Percentiles rank a stretch among this genome's conserved stretches.
Evolutionary conservation across 179 eudicot genomes (phyloP).

Genomic region (Beta lomatogona): DNA sequence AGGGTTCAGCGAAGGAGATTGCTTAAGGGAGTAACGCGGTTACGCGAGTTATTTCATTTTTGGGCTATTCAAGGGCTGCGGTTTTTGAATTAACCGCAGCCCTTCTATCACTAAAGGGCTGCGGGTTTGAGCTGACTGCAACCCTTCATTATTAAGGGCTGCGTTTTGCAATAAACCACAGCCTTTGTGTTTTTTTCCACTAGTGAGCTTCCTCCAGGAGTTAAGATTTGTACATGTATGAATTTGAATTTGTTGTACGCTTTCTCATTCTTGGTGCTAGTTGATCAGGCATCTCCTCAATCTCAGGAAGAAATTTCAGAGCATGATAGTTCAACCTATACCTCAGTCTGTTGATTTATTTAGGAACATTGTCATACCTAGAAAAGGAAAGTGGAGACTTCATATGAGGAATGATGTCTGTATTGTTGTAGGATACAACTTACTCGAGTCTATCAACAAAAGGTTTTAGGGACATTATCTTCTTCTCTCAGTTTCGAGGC

Average conservation of each 20-base stretch:
- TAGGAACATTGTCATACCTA: conserved; percentile 99
- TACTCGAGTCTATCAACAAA: conserved; percentile 99
- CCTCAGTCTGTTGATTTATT: conserved; percentile 83
- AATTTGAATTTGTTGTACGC: conserved; percentile 83
- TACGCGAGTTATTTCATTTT: too few relatives aligned
- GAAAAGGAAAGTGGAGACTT: conserved; percentile 1
- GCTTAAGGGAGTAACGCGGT: too few relatives aligned
- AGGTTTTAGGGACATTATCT: conserved; percentile 95
- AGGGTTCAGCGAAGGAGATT: too few relatives aligned
- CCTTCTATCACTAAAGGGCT: too few relatives aligned
- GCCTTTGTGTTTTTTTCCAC: too few relatives aligned
- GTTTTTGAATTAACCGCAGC: too few relatives aligned
- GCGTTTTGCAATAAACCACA: too few relatives aligned
- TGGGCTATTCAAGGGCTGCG: too few relatives aligned
- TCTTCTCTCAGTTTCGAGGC: conserved; percentile 97
- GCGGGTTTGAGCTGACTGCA: too few relatives aligned
- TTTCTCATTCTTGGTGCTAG: conserved; percentile 95
- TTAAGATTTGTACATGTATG: conserved; percentile 69
- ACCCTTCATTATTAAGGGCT: too few relatives aligned
- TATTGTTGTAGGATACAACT: conserved; percentile 27
- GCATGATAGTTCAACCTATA: conserved; percentile 99
- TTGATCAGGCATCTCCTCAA: conserved; percentile 87
- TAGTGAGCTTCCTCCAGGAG: neutral
- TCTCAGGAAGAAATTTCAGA: conserved; percentile 91
- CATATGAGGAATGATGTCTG: neutral